Conservation (phyloP, 2,329 filamentous ascomycete genomes). For the Gliomastix tumulicola region DNA sequence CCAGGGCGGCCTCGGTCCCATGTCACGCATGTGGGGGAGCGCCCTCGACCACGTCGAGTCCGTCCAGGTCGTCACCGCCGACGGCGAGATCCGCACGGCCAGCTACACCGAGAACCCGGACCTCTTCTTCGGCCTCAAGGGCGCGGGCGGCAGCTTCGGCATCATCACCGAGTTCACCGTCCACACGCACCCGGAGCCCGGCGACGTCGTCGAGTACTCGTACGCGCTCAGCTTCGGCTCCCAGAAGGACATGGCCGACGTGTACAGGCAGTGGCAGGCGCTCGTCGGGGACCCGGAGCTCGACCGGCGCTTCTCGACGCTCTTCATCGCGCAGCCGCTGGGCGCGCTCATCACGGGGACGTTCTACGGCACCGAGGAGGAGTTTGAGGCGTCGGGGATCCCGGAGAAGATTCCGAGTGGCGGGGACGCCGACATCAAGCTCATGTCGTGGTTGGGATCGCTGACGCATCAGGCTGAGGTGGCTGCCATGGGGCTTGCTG, state of each 20-base stretch:
- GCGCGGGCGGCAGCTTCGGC: conserved; percentile 49
- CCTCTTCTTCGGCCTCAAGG: conserved; percentile 50
- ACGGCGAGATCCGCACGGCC: conserved; percentile 42
- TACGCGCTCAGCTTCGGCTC: conserved; percentile 45
- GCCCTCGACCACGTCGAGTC: conserved; percentile 48
- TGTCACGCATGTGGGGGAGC: conserved; percentile 52
- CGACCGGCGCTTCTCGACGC: conserved; percentile 50
- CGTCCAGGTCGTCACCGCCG: conserved; percentile 48
- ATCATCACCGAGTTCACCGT: conserved; percentile 51
- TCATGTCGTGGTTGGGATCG: conserved; percentile 57
- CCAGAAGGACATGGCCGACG: conserved; percentile 35
- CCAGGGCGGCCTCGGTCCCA: conserved; percentile 50
- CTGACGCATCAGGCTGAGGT: conserved; percentile 45
- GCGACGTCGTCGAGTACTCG: conserved; percentile 49
- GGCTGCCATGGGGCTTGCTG: conserved; percentile 37
- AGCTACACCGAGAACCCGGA: conserved; percentile 40
- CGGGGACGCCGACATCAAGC: conserved; percentile 32
- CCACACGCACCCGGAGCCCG: conserved; percentile 48
- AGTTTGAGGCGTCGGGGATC: conserved; percentile 47
- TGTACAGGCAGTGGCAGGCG: conserved; percentile 52
- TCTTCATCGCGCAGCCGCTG: conserved; percentile 46
- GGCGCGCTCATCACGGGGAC: conserved; percentile 52
- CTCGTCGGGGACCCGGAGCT: conserved; percentile 46
- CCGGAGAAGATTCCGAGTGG: conserved; percentile 34
- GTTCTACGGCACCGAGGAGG: conserved; percentile 51